A percentile compares a stretch with the other conserved stretches of the same genome.
These are phyloP conservation scores for Gynochthodes officinalis DNA, from an alignment of 257 asterid genomes.

Conservation along the genomic window DNA sequence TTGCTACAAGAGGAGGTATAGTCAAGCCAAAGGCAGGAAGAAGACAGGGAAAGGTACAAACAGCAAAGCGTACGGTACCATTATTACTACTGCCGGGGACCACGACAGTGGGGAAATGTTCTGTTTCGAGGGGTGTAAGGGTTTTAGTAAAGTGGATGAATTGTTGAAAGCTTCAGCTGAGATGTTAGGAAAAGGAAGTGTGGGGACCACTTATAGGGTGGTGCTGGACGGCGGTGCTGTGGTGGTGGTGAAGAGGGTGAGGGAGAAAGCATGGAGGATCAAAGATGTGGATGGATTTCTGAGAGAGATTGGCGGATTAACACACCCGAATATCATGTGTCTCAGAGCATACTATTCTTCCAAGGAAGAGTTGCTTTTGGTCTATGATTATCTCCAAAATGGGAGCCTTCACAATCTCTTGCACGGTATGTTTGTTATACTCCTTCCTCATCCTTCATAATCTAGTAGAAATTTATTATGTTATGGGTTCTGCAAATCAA, in stretches of 20 bases:
- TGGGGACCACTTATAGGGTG: conserved; percentile 37
- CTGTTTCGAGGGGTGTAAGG: conserved; percentile 35
- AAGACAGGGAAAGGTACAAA: not conserved
- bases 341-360: conserved; percentile 37
- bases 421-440: conserved; percentile 32
- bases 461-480: not conserved
- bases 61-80: not conserved
- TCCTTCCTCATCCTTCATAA: not conserved
- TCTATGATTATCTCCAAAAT: conserved; percentile 35
- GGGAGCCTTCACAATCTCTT: conserved; percentile 40
- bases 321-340: conserved; percentile 30
- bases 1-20: conserved; percentile 22
- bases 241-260: conserved; percentile 35
- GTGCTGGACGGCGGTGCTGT: conserved; percentile 31
- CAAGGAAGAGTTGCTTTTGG: conserved; percentile 39
- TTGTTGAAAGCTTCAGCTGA: conserved; percentile 44
- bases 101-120: conserved; percentile 20
- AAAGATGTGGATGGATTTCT: conserved; percentile 30
- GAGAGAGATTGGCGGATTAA: conserved; percentile 30
- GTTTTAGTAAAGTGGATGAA: conserved; percentile 34
- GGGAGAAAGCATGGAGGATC: conserved; percentile 23
- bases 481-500: not conserved
- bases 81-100: not conserved
- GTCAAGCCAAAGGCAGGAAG: not conserved
- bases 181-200: conserved; percentile 41